Evolutionary conservation across 2,329 filamentous ascomycete genomes (phyloP), one percentile per base, ranked within the genome.

Genomic region (Paracorniculantispora psalliotae): DNA sequence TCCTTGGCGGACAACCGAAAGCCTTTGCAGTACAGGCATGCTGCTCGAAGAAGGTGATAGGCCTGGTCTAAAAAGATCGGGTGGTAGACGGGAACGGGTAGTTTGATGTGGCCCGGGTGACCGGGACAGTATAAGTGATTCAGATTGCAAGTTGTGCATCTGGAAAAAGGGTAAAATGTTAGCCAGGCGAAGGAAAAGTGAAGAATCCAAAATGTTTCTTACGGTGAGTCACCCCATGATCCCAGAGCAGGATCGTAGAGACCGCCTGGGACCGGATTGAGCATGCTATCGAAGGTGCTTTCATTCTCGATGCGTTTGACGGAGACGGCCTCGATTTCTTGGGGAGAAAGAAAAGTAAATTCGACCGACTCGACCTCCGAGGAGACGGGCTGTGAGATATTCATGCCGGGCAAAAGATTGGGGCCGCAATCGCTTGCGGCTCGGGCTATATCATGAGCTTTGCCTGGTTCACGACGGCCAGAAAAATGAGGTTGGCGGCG

Each of bases 1-100:
- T 91, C 84, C 56, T 86, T 83, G 51, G 87, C 83, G n/a, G 88
- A 81, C 71, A 97, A 81, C 69, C 89, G 91, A 65, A 99, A 86
- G 59, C 87, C 86, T 69, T 92, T 88, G 75, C 96, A 99, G 77
- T 96, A 97, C 61, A 88, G 83, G 72, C 94, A 99, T 73, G 93
- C 89, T 57, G 91, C 89, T 66, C 92, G 87, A 21, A 99, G 81
- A 48, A 99, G 80, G 47, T 90, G 88, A 63, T 96, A 84, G 55
- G 92, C 83, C 72, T 97, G 92, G 70, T 97, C 92, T 80, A 99
- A 89, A 69, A 97, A 97, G 2, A 92, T 89, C n/a, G 93, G 91
- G 73, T 99, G 93, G 72, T 97, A 99, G 55, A 97, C 90, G 49
- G 90, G 91, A 13, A 92, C 88, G 15, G 94, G 92, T 13, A 99